Evolutionary conservation across 352 stramenopile species (phyloP).

Genomic region (Phytophthora quininea): DNA sequence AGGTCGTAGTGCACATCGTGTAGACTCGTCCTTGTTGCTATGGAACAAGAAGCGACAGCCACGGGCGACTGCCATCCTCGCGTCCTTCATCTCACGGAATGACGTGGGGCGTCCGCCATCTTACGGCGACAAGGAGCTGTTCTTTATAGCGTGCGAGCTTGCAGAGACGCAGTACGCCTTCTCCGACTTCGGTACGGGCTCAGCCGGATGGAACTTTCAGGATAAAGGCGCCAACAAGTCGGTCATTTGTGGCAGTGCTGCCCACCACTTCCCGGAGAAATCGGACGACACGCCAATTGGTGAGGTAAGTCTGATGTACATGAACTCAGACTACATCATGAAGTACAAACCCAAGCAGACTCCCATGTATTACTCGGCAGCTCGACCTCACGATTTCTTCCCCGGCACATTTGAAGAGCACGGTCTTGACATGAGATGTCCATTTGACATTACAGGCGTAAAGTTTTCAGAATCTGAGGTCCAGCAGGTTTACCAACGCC

Average conservation of each 20-base stretch:
- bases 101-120: slow-evolving; percentile 32
- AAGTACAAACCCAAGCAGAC: slow-evolving; percentile 39
- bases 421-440: slow-evolving; percentile 41
- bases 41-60: slow-evolving; percentile 51
- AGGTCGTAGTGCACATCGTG: slow-evolving; percentile 37
- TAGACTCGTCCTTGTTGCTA: slow-evolving; percentile 54
- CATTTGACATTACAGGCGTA: slow-evolving; percentile 42
- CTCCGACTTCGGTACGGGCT: slow-evolving; percentile 46
- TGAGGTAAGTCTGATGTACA: slow-evolving; percentile 44
- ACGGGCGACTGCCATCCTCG: slow-evolving; percentile 48
- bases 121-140: slow-evolving; percentile 58
- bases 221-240: slow-evolving; percentile 34
- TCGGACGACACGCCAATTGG: slow-evolving; percentile 18
- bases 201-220: slow-evolving; percentile 37
- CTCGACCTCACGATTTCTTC: slow-evolving; percentile 40
- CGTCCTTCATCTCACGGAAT: slow-evolving; percentile 44
- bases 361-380: slow-evolving; percentile 41
- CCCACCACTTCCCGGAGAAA: slow-evolving; percentile 52
- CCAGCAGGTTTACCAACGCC: slow-evolving; percentile 41
- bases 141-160: slow-evolving; percentile 50
- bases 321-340: slow-evolving; percentile 63
- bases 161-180: slow-evolving; percentile 48
- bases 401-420: slow-evolving; percentile 47
- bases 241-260: slow-evolving; percentile 49
- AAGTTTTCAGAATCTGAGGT: slow-evolving; percentile 35